Evolutionary conservation across 805 yeast genomes (phyloP), one percentile per base, ranked within the genome.

Genomic region (Teunomyces stri): DNA sequence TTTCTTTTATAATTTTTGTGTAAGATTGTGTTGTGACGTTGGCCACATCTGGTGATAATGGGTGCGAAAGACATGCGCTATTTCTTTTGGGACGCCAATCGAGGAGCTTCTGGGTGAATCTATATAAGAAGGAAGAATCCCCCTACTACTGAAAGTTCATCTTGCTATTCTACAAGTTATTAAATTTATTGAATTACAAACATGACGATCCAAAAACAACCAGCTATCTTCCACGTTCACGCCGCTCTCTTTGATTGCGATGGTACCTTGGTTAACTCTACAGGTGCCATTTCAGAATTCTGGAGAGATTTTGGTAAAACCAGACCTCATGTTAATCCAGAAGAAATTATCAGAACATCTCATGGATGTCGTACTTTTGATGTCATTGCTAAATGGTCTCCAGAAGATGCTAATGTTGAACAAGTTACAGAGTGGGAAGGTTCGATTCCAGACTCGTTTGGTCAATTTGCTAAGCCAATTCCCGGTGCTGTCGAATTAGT

Each of bases 321-420:
- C 60, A 79, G 85, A 68, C 81, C 89, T 51, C 79, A 78, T 61
- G 83, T 85, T 47, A 81, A 83, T 65, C 80, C 87, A 13, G 83
- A 81, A 53, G 82, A 84, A 57, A 85, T 87, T 47, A 81, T 86
- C 63, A 79, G 82, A 65, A 80, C 84, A 45, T 79, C 86, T 30
- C 96, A 89, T 68, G 96, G 96, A 35, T 83, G 88, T 64, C 79
- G 96, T 68, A 87, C 95, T 29, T 79, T 79, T 56, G 96, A 89
- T 59, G 85, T 87, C 33, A 79, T 87, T 62, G 80, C 80, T 55
- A 79, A 78, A 62, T 83, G 82, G 77, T 82, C 88, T 56, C 92
- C 94, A 46, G 84, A 82, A 64, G 81, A 81, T 61, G 91, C 89
- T 46, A 74, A 76, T 53, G 81, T 72, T 42, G 82, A 81, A 57